Percentiles rank a stretch among this genome's conserved stretches.
Conservation (phyloP, 2,329 filamentous ascomycete genomes). For the Didymella sp. region DNA sequence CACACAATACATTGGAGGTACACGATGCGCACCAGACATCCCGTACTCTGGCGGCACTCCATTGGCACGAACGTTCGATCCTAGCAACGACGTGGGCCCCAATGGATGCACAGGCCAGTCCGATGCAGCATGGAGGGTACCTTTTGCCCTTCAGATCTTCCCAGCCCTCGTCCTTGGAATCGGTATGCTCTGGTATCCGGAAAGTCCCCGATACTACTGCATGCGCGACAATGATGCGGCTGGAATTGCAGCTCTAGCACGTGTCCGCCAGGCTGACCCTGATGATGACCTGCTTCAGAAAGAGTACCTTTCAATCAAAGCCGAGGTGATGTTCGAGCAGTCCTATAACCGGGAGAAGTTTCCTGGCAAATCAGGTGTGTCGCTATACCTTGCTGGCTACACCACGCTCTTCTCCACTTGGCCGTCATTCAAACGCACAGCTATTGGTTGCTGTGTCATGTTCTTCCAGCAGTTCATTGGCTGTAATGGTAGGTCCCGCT, state of each 20-base stretch:
- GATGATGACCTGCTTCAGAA: conserved; percentile 65
- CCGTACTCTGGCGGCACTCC: conserved; percentile 56
- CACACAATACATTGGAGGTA: conserved; percentile 31
- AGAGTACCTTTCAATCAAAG: conserved; percentile 63
- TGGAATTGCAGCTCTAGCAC: conserved; percentile 56
- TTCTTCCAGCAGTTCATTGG: conserved; percentile 68
- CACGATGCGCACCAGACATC: conserved; percentile 56
- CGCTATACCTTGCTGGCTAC: conserved; percentile 64
- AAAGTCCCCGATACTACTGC: conserved; percentile 38
- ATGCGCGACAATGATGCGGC: conserved; percentile 52
- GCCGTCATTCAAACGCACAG: conserved; percentile 52
- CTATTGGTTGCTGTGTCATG: conserved; percentile 40
- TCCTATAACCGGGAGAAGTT: conserved; percentile 43
- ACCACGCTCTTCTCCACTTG: conserved; percentile 56
- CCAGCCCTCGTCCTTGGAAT: conserved; percentile 77
- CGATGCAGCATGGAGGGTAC: conserved; percentile 63
- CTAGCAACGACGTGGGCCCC: conserved; percentile 25
- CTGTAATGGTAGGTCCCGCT: conserved; percentile 70
- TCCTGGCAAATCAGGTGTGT: conserved; percentile 50
- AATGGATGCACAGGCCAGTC: conserved; percentile 47
- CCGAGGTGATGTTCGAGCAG: conserved; percentile 64
- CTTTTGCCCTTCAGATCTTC: conserved; percentile 78
- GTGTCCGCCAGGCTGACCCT: conserved; percentile 53
- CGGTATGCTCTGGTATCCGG: conserved; percentile 58
- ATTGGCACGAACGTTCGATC: conserved; percentile 50